Percentiles rank a stretch among this genome's conserved stretches.
phyloP scores from a whole-genome alignment of 2,329 filamentous ascomycete genomes.

The Aspergillus fischeri region DNA sequence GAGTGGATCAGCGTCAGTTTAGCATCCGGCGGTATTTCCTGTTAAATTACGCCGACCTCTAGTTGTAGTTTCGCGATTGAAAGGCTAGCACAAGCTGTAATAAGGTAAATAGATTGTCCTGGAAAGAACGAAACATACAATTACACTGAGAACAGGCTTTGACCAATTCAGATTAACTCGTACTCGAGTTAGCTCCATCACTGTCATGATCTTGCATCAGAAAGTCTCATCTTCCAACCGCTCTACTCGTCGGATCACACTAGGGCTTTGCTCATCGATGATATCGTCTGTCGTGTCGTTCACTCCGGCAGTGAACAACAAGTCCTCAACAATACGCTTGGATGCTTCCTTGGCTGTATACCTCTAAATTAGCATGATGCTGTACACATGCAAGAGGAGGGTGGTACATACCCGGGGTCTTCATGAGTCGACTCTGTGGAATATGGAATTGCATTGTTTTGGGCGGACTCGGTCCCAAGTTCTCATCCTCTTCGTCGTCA shows the following conservation, averaged over 20 bases:
- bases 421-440: slow-evolving; percentile 46
- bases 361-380: neutral
- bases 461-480: slow-evolving; percentile 74
- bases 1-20: neutral
- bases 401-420: slow-evolving; percentile 42
- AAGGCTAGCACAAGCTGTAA: neutral
- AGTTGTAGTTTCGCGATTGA: neutral
- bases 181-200: neutral
- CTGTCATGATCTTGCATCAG: slow-evolving; percentile 16
- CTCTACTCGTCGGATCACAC: slow-evolving; percentile 40
- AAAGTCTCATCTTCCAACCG: slow-evolving; percentile 46
- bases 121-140: neutral
- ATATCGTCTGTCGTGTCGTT: slow-evolving; percentile 37
- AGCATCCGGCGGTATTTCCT: neutral
- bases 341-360: slow-evolving; percentile 46
- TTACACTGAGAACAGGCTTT: neutral
- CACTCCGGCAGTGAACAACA: slow-evolving; percentile 44
- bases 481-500: slow-evolving; percentile 54
- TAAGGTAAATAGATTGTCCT: neutral
- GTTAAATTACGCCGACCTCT: neutral
- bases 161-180: neutral
- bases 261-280: slow-evolving; percentile 41
- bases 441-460: slow-evolving; percentile 62
- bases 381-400: neutral
- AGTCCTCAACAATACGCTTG: slow-evolving; percentile 46